These are phyloP conservation scores for Pseudoperonospora humuli DNA, from an alignment of 352 stramenopile species.

Conservation along the genomic window DNA sequence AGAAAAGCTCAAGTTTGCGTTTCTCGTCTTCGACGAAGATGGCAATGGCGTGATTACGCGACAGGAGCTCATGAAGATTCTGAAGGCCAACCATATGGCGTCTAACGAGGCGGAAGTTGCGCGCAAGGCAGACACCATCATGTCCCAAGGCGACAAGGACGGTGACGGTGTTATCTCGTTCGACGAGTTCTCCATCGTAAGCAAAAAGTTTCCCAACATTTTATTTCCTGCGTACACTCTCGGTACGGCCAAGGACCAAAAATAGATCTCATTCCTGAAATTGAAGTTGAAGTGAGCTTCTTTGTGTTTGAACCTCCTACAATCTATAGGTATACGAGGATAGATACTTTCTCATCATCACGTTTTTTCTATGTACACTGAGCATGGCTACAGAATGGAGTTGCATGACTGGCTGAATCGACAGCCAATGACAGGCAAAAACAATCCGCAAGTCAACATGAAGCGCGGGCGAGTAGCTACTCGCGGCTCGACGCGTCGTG, in stretches of 20 bases:
- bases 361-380: too few relatives aligned
- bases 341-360: too few relatives aligned
- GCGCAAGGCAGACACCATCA: slow-evolving; percentile 95
- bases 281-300: not conserved
- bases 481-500: slow-evolving; percentile 36
- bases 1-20: slow-evolving; percentile 95
- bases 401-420: not conserved
- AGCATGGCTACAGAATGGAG: not conserved
- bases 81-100: slow-evolving; percentile 95
- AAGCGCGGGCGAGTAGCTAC: slow-evolving; percentile 50
- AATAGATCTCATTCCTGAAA: too few relatives aligned
- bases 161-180: slow-evolving; percentile 95
- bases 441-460: too few relatives aligned
- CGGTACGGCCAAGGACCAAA: slow-evolving; percentile 51
- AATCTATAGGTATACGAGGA: too few relatives aligned
- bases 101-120: slow-evolving; percentile 87
- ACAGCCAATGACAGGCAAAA: not conserved
- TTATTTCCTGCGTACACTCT: slow-evolving; percentile 85
- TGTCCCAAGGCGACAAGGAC: slow-evolving; percentile 94
- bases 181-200: too few relatives aligned
- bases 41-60: slow-evolving; percentile 93
- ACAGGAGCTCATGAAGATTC: too few relatives aligned
- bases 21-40: slow-evolving; percentile 93
- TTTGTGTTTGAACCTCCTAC: too few relatives aligned
- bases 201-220: slow-evolving; percentile 96